Evolutionary conservation across 1,284 basidiomycete species (phyloP).

Genomic region (Ustanciosporium gigantosporum): DNA sequence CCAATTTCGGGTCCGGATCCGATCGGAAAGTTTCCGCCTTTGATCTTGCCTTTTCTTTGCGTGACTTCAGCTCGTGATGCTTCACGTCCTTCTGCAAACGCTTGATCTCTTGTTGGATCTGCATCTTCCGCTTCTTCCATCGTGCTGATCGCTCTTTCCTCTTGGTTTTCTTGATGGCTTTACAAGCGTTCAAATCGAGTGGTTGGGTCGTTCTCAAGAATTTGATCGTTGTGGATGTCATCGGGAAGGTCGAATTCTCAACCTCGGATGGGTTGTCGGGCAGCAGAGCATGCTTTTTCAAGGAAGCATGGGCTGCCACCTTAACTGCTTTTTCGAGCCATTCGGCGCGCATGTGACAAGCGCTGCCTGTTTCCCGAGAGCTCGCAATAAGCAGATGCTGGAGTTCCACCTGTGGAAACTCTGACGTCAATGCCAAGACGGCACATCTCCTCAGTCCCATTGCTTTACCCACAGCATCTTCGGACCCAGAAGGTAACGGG

Average conservation of each 20-base stretch:
- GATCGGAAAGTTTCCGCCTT: too few species aligned
- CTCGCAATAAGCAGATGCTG: constrained; percentile 2
- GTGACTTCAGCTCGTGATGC: too few species aligned
- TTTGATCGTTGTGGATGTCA: constrained; percentile 20
- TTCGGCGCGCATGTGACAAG: constrained; percentile 5
- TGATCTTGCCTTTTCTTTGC: too few species aligned
- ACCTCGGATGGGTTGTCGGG: too few species aligned
- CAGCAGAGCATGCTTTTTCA: not conserved
- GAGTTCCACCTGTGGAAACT: constrained; percentile 1
- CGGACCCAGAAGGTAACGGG: constrained; percentile 21
- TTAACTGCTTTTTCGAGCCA: constrained; percentile 31
- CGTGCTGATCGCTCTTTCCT: constrained; percentile 10
- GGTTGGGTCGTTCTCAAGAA: constrained; percentile 28
- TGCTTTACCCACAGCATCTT: constrained; percentile 12
- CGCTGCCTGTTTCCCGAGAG: constrained; percentile 8
- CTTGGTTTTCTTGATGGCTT: constrained; percentile 12
- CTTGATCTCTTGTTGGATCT: constrained; percentile 6
- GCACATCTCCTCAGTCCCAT: constrained; percentile 14
- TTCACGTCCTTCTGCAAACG: not conserved
- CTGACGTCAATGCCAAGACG: constrained; percentile 15
- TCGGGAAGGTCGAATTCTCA: too few species aligned
- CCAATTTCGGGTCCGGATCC: too few species aligned
- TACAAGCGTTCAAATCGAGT: constrained; percentile 22
- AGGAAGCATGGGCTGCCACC: not conserved
- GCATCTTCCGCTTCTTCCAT: constrained; percentile 24